Evolutionary conservation across 495 filamentous ascomycete genomes (phyloP).

Genomic region (Penicillium manginii): DNA sequence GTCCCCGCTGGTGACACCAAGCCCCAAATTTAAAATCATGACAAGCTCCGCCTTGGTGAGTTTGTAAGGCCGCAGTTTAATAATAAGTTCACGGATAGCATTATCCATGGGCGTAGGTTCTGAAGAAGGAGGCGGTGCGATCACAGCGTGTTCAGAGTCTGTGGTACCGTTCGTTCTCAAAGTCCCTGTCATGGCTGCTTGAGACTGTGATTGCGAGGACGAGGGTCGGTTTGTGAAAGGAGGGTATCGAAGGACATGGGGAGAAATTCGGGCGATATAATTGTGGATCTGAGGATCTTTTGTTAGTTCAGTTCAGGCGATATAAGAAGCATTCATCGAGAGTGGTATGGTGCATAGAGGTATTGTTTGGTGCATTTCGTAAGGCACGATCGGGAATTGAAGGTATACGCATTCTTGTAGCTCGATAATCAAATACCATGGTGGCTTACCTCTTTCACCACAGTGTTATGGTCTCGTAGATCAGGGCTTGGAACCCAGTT

Average conservation of each 20-base stretch:
- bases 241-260: conserved; percentile 43
- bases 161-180: conserved; percentile 22
- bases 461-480: conserved; percentile 51
- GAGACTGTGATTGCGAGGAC: conserved; percentile 33
- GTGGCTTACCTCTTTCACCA: conserved; percentile 50
- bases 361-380: not conserved
- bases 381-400: no score
- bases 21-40: conserved; percentile 64
- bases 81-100: conserved; percentile 45
- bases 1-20: conserved; percentile 31
- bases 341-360: not conserved
- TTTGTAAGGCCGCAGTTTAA: conserved; percentile 47
- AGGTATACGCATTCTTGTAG: not conserved
- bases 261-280: conserved; percentile 45
- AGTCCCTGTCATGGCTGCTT: conserved; percentile 30
- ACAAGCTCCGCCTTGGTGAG: conserved; percentile 66
- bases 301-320: conserved; percentile 5
- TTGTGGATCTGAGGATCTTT: conserved; percentile 43
- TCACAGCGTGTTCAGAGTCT: conserved; percentile 8
- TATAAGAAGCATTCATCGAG: not conserved
- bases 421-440: not conserved
- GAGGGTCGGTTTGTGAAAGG: conserved; percentile 29
- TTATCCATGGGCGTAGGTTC: conserved; percentile 40
- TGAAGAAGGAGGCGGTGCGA: conserved; percentile 7
- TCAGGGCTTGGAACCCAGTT: conserved; percentile 50